Percentiles rank a stretch among this genome's conserved stretches.
phyloP scores from a whole-genome alignment of 768 basidiomycete species.

The Baorangia bicolor region DNA sequence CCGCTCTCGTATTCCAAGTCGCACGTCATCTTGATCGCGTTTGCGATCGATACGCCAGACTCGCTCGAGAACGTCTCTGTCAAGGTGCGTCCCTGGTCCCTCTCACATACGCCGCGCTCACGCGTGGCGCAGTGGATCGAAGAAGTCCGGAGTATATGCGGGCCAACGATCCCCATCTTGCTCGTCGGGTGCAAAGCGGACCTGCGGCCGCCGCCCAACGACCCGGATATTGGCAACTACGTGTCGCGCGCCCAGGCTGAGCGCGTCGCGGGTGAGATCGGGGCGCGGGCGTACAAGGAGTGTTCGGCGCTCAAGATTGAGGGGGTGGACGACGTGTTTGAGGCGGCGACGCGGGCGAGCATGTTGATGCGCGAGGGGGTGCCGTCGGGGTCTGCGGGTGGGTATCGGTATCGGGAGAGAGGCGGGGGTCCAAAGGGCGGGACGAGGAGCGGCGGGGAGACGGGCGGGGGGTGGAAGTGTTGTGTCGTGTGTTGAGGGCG shows the following conservation, averaged over 20 bases:
- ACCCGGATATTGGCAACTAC: conserved; percentile 51
- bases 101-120: too few relatives aligned
- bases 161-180: conserved; percentile 86
- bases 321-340: conserved; percentile 96
- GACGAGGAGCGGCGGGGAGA: conserved; percentile 38
- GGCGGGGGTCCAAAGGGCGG: conserved; percentile 10
- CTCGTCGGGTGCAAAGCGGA: conserved; percentile 97
- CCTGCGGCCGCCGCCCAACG: conserved; percentile 61
- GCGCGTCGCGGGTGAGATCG: conserved; percentile 77
- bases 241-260: conserved; percentile 82
- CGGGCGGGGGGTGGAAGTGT: conserved; percentile 51
- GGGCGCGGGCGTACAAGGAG: conserved; percentile 93
- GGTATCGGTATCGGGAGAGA: conserved; percentile 49
- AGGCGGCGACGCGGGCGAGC: conserved; percentile 93
- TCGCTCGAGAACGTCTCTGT: conserved; percentile 93
- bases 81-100: too few relatives aligned
- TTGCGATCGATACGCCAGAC: conserved; percentile 94
- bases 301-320: conserved; percentile 88
- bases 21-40: conserved; percentile 98
- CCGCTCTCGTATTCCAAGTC: conserved; percentile 98
- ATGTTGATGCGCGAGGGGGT: conserved; percentile 93
- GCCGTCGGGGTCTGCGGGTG: conserved; percentile 52
- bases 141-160: conserved; percentile 96
- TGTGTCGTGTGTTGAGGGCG: conserved; percentile 78
- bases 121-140: conserved; percentile 99